Evolutionary conservation across 495 filamentous ascomycete genomes (phyloP), one percentile per base, ranked within the genome.

Genomic region (Penicillium steckii): DNA sequence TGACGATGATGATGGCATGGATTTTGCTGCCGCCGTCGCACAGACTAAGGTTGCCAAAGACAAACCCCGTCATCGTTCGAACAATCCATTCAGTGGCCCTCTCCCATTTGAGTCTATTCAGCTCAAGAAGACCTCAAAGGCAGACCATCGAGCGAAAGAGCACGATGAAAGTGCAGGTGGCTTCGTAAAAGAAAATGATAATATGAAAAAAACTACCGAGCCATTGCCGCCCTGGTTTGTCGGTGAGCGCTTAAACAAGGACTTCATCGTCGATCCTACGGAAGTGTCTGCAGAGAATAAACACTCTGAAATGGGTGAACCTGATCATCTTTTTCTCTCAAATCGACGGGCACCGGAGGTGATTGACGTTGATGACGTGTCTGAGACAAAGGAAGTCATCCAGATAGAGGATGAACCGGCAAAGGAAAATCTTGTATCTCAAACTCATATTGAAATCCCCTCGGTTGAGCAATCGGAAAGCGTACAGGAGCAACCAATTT

Each of bases 211-310:
- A 51, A 71, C 79, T 3, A 68, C 80, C 0, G 74, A 75, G 30
- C 85, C 86, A 10, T 64, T 97, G 25, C 94, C 94, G 1, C 93
- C 94, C 4, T 98, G 94, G 94, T 89, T 98, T 60, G 75, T 77
- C 19, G 67, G 61, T 2, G 62, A 57, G 3, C 57, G 53, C 25
- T 33, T 57, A 7, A 61, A 66, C 25, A 43, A 60, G 7, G 65
- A 71, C 7, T 77, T 76, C 41, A 65, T 72, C 26, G 13, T 56
- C 1, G 71, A 77, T 57, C 35, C 53, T 37, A 44, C 52, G 33
- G 64, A 65, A 24, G 47, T 56, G 18, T 41, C 63, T 13, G 27
- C 52, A 22, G 56, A 61, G 17, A 49, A 46, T n/a, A 25, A 65
- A 22, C 62, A 67, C 17, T 49, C 30, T 17, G 44, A 29, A n/a